phyloP scores from a whole-genome alignment of 441 rosid species.

The Brassica balearica region DNA sequence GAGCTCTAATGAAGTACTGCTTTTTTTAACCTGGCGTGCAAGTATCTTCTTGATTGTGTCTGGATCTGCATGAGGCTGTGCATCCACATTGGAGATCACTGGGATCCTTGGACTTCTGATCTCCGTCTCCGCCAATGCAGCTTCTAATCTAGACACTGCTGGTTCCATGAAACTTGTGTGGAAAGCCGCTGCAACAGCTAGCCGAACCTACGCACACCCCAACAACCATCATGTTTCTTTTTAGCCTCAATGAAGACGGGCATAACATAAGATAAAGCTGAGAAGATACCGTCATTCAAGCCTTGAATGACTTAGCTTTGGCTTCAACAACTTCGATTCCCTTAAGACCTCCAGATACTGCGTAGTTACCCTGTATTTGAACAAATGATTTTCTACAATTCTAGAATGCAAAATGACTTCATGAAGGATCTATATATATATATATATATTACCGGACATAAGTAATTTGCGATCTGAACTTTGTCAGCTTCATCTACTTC shows the following conservation, averaged over 20 bases:
- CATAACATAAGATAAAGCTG: slow-evolving; percentile 6
- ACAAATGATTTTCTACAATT: neutral
- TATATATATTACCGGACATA: slow-evolving; percentile 57
- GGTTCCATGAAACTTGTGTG: slow-evolving; percentile 98
- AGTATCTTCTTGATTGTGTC: slow-evolving; percentile 83
- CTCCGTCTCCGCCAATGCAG: slow-evolving; percentile 77
- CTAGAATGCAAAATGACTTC: slow-evolving; percentile 9
- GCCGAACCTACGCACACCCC: slow-evolving; percentile 68
- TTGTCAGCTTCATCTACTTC: slow-evolving; percentile 78
- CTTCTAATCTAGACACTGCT: slow-evolving; percentile 93
- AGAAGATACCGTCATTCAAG: slow-evolving; percentile 78
- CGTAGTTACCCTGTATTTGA: too few relatives aligned
- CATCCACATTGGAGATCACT: slow-evolving; percentile 94
- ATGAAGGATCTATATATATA: neutral
- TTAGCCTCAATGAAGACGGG: neutral
- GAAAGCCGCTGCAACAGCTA: slow-evolving; percentile 96
- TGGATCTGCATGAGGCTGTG: slow-evolving; percentile 91
- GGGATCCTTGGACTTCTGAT: slow-evolving; percentile 87
- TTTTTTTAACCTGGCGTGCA: slow-evolving; percentile 68
- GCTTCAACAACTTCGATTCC: slow-evolving; percentile 96
- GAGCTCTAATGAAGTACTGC: neutral
- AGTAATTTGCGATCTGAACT: slow-evolving; percentile 93
- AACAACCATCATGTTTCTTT: slow-evolving; percentile 1
- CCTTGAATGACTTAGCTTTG: slow-evolving; percentile 94
- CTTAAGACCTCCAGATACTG: slow-evolving; percentile 49